Conservation (phyloP, 78 protist species). For the Diacronema lutheri region DNA sequence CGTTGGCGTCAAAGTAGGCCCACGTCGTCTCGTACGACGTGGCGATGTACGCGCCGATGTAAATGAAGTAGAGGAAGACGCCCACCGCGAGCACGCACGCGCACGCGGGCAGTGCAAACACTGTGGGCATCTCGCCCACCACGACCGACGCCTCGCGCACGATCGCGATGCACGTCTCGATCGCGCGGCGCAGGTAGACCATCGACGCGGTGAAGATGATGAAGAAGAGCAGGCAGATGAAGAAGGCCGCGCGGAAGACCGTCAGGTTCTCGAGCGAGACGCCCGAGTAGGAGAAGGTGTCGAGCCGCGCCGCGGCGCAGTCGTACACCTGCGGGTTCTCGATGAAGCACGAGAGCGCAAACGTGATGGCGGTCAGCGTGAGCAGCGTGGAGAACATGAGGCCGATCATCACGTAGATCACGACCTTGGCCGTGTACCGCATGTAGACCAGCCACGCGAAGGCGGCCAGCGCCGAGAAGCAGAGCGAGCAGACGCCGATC, state of each 20-base stretch:
- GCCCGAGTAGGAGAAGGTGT: too few species aligned
- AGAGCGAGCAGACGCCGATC: too few species aligned
- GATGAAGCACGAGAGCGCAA: too few species aligned
- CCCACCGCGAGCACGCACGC: neutral
- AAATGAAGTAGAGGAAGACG: neutral
- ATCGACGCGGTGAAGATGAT: neutral
- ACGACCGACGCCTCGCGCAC: neutral
- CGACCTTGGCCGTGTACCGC: too few species aligned
- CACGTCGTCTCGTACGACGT: neutral
- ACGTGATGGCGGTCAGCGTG: too few species aligned
- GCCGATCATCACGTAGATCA: too few species aligned
- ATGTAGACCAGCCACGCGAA: too few species aligned
- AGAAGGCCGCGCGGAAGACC: neutral
- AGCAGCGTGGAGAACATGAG: too few species aligned
- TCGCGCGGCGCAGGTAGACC: neutral
- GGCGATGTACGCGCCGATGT: neutral
- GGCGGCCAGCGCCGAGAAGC: too few species aligned
- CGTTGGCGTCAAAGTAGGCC: neutral
- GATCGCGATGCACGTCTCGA: neutral
- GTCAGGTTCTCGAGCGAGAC: too few species aligned
- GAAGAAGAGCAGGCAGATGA: neutral
- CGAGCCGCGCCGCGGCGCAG: too few species aligned
- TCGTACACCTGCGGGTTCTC: too few species aligned
- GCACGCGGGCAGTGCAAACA: neutral
- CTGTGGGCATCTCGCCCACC: neutral